Conservation (phyloP, 2,329 filamentous ascomycete genomes). For the Diaporthe nobilis region DNA sequence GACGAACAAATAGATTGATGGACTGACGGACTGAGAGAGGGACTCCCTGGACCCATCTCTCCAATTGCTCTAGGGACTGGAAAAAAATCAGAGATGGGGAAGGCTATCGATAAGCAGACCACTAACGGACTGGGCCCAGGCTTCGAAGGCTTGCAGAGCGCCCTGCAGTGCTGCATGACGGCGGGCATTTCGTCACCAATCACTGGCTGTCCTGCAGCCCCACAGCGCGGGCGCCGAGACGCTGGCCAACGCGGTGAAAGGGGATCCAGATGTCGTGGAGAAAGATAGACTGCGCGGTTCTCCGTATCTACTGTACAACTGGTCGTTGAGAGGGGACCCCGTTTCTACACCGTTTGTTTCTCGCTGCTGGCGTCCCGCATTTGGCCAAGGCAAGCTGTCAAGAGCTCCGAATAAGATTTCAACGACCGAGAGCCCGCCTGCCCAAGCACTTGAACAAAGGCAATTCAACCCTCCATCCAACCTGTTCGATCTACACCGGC, state of each 20-base stretch:
- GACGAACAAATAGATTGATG: conserved; percentile 12
- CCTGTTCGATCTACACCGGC: conserved; percentile 1
- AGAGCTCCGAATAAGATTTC: conserved; percentile 33
- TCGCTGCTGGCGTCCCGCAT: conserved; percentile 30
- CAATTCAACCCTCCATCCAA: conserved; percentile 16
- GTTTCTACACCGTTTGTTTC: conserved; percentile 39
- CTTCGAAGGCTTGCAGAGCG: conserved; percentile 27
- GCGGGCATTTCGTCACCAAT: conserved; percentile 37
- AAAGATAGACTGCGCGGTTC: conserved; percentile 27
- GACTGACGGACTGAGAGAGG: background rate
- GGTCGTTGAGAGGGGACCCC: conserved; percentile 31
- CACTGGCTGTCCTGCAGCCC: conserved; percentile 4
- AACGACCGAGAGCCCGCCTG: conserved; percentile 21
- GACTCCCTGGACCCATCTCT: conserved; percentile 12
- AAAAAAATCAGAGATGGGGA: conserved; percentile 39
- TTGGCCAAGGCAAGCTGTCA: conserved; percentile 37
- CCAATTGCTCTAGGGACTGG: background rate
- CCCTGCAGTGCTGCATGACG: conserved; percentile 16
- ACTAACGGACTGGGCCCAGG: conserved; percentile 12
- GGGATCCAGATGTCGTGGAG: conserved; percentile 36
- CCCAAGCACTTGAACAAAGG: conserved; percentile 13
- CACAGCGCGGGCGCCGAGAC: conserved; percentile 35
- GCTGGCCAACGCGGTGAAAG: conserved; percentile 38
- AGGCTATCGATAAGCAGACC: conserved; percentile 38
- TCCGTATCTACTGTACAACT: conserved; percentile 33